Evolutionary conservation across 2,329 filamentous ascomycete species (phyloP).

Genomic region (Chaetomium sp.): DNA sequence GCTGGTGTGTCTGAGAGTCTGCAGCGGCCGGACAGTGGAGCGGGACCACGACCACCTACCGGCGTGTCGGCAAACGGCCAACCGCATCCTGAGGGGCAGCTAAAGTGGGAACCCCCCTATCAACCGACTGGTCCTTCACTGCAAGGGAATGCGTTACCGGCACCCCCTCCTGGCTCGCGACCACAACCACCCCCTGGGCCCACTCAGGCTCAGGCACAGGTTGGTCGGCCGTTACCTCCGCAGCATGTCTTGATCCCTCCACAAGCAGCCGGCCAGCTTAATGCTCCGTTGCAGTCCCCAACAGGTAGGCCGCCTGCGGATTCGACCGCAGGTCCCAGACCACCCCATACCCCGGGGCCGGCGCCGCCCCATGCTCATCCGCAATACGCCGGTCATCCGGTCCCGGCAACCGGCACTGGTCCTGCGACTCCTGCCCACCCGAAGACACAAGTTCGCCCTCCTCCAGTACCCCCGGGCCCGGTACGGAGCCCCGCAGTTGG

Average conservation of each 20-base stretch:
- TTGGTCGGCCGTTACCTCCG: conserved; percentile 11
- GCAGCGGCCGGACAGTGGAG: conserved; percentile 30
- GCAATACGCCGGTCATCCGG: conserved; percentile 10
- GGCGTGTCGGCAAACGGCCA: conserved; percentile 21
- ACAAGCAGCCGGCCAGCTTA: conserved; percentile 29
- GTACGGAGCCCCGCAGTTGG: conserved; percentile 2
- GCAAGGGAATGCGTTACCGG: not conserved
- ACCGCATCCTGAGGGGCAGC: conserved; percentile 26
- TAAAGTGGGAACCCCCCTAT: conserved; percentile 39
- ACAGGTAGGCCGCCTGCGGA: conserved; percentile 22
- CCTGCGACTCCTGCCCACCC: conserved; percentile 20
- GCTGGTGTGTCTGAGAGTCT: conserved; percentile 27
- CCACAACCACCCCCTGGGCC: conserved; percentile 11
- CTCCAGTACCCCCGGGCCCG: conserved; percentile 12
- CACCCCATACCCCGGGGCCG: not conserved
- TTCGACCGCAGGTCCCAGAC: not conserved
- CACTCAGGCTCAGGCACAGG: conserved; percentile 14
- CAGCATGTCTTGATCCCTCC: conserved; percentile 19
- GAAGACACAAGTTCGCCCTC: conserved; percentile 17
- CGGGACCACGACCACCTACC: conserved; percentile 26
- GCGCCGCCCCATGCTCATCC: conserved; percentile 12
- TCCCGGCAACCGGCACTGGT: conserved; percentile 16
- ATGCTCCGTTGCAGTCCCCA: conserved; percentile 33
- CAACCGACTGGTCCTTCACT: conserved; percentile 24
- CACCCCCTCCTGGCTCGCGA: conserved; percentile 6